Evolutionary conservation across 129 eudicot species (phyloP).

Genomic region (Pulicaria dysenterica): DNA sequence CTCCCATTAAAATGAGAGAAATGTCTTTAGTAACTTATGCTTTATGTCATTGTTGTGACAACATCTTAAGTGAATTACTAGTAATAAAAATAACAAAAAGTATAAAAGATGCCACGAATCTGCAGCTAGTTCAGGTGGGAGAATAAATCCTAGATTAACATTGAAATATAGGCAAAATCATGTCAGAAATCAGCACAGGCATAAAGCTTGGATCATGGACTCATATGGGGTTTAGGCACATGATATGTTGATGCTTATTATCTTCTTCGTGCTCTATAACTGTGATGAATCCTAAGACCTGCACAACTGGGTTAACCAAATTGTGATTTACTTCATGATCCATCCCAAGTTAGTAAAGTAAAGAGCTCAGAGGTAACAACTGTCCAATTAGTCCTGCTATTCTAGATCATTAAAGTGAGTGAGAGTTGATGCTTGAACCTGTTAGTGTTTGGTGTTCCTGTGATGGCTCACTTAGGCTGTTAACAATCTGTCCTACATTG

Average conservation of each 20-base stretch:
- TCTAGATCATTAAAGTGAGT: background rate
- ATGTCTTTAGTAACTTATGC: constrained; percentile 14
- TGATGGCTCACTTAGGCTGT: background rate
- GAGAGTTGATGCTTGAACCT: background rate
- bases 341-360: too few relatives aligned
- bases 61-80: background rate
- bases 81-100: background rate
- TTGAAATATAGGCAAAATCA: background rate
- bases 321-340: too few relatives aligned
- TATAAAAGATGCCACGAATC: background rate
- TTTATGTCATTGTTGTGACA: background rate
- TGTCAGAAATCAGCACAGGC: background rate
- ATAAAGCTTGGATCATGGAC: background rate
- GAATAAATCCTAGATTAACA: background rate
- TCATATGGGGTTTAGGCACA: background rate
- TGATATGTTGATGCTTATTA: background rate
- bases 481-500: background rate
- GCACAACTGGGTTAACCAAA: too few relatives aligned
- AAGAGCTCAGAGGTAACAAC: too few relatives aligned
- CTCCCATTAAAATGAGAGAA: background rate
- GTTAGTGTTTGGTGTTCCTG: too few relatives aligned
- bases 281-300: too few relatives aligned
- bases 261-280: background rate
- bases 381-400: too few relatives aligned
- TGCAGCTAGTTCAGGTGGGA: background rate